Evolutionary conservation across 495 filamentous ascomycete species (phyloP).

Genomic region (Evansstolkia leycettana): DNA sequence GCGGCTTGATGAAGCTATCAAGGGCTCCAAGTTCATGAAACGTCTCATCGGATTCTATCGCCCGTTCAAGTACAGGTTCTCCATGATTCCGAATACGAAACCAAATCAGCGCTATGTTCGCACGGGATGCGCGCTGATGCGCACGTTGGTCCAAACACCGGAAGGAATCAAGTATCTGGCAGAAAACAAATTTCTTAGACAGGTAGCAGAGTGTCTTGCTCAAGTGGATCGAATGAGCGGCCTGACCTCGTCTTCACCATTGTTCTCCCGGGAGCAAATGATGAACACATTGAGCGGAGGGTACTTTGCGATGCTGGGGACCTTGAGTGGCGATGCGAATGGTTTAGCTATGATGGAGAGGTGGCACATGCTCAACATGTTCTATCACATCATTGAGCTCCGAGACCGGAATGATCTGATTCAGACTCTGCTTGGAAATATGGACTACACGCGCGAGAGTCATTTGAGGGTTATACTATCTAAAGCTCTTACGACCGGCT

Average conservation of each 20-base stretch:
- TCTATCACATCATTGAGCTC: slow-evolving; percentile 93
- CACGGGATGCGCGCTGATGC: slow-evolving; percentile 76
- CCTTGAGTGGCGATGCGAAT: slow-evolving; percentile 64
- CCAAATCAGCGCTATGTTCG: slow-evolving; percentile 89
- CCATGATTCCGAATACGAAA: slow-evolving; percentile 73
- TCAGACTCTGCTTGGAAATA: slow-evolving; percentile 70
- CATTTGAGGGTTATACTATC: slow-evolving; percentile 87
- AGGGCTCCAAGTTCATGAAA: slow-evolving; percentile 90
- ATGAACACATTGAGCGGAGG: slow-evolving; percentile 74
- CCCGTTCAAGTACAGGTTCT: slow-evolving; percentile 93
- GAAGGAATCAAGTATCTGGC: slow-evolving; percentile 78
- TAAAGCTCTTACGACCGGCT: slow-evolving; percentile 82
- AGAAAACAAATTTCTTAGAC: slow-evolving; percentile 84
- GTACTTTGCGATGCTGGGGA: slow-evolving; percentile 87
- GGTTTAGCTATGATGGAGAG: slow-evolving; percentile 85
- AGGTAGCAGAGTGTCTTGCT: slow-evolving; percentile 89
- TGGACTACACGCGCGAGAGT: slow-evolving; percentile 81
- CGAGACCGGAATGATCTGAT: slow-evolving; percentile 83
- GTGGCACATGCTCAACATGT: slow-evolving; percentile 98
- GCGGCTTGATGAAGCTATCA: slow-evolving; percentile 86
- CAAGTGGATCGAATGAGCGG: slow-evolving; percentile 90
- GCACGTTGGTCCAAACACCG: slow-evolving; percentile 66
- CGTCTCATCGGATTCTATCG: slow-evolving; percentile 87
- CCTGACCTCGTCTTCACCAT: slow-evolving; percentile 70
- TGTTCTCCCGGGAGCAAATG: slow-evolving; percentile 78